Percentiles rank a stretch among this genome's conserved stretches.
These are phyloP conservation scores for Hibiscus trionum DNA, from an alignment of 345 rosid genomes.

Conservation along the genomic window DNA sequence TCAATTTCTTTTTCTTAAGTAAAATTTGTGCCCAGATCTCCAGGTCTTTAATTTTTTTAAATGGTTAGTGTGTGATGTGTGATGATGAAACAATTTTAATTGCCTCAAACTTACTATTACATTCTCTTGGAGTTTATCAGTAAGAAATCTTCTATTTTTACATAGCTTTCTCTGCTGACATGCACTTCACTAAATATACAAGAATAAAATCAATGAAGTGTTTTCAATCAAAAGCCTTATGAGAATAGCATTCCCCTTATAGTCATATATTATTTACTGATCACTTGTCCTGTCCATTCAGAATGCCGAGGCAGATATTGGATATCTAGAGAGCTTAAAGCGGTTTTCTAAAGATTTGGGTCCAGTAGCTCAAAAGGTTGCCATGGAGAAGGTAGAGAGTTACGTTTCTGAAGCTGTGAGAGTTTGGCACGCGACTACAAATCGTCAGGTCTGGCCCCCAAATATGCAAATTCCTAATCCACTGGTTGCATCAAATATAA, in stretches of 20 bases:
- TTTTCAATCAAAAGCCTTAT: neutral
- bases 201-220: neutral
- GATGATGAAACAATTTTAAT: neutral
- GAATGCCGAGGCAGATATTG: slow-evolving; percentile 4
- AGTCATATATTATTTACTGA: slow-evolving; percentile 2
- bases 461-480: neutral
- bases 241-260: slow-evolving; percentile 1
- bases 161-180: neutral
- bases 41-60: neutral
- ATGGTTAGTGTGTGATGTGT: neutral
- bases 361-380: slow-evolving; percentile 21
- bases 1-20: neutral
- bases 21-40: neutral
- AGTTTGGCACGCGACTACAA: neutral
- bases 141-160: neutral
- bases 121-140: neutral
- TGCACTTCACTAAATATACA: neutral
- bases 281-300: slow-evolving; percentile 6
- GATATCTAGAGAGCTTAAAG: slow-evolving; percentile 17
- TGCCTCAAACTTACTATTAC: neutral
- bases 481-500: neutral
- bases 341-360: slow-evolving; percentile 20
- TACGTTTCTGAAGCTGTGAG: slow-evolving; percentile 1
- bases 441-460: neutral
- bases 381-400: slow-evolving; percentile 13